Evolutionary conservation across 2,329 filamentous ascomycete species (phyloP), one percentile per base, ranked within the genome.

Genomic region (Sarocladium oryzae): DNA sequence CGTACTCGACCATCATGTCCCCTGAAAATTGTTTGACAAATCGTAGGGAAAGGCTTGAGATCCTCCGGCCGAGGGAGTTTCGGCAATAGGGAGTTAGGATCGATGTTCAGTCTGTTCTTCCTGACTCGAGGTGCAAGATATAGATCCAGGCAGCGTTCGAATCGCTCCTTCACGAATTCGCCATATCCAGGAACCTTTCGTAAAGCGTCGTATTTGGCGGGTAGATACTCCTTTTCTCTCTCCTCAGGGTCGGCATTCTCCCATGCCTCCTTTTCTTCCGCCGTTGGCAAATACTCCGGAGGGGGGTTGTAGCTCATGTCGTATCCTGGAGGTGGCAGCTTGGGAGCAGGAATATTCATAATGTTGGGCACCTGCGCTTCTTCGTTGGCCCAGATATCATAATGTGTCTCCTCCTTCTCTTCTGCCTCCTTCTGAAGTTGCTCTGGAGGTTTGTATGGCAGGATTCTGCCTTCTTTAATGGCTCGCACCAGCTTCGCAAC

Each of bases 401-500:
- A 96, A 61, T 84, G 84, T 21, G 79, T 79, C 36, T 86, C 75
- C 51, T 87, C 83, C 53, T 87, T 76, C 52, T 88, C 83, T 50
- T 87, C 81, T 52, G 88, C 82, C 57, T 91, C 82, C 55, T 84
- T 79, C 59, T 89, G 69, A 38, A 69, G 72, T 56, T 79, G 87
- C 61, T 83, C 77, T 0, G 84, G 83, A 3, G 89, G 82, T 64
- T 85, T 89, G 72, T 95, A 95, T 3, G 95, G 95, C 61, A 95
- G 73, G 58, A 99, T 97, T 48, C 90, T 84, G 32, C 95, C 93
- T 69, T 97, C 92, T 57, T 87, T 84, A 59, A 99, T 99, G 33
- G 93, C 93, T 63, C 88, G 89, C 51, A 97, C 93, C 61, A 99
- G 84, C 73, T 99, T 97, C 82, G 96, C 96, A 49, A 99, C 82